Conservation (phyloP, 2,329 filamentous ascomycete species). For the Ophiostoma quercus region DNA sequence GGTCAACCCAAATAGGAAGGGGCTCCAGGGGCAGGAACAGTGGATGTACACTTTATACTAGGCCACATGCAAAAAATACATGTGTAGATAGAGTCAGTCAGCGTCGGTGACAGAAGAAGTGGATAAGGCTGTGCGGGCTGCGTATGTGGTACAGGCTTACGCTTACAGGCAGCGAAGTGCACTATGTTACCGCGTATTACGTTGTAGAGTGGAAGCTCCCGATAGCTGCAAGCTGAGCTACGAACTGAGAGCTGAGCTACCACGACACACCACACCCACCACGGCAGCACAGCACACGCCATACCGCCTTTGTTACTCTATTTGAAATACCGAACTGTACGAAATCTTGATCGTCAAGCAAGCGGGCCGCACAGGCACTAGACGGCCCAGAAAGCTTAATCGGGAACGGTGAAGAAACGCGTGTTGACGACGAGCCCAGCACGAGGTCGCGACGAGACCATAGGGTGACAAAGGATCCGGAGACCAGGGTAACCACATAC, state of each 20-base stretch:
- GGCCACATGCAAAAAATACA: not conserved
- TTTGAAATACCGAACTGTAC: slow-evolving; percentile 17
- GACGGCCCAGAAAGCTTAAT: slow-evolving; percentile 17
- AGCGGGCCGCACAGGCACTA: slow-evolving; percentile 20
- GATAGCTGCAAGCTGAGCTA: not conserved
- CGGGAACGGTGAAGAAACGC: slow-evolving; percentile 15
- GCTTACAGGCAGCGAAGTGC: not conserved
- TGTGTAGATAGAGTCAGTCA: not conserved
- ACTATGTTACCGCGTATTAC: slow-evolving; percentile 2
- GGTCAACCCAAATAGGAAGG: slow-evolving; percentile 26
- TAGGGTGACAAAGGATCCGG: not conserved
- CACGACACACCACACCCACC: slow-evolving; percentile 1
- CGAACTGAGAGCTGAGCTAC: not conserved
- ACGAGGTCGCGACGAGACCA: slow-evolving; percentile 3
- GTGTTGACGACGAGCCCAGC: not conserved
- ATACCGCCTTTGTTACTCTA: not conserved
- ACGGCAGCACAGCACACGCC: not conserved
- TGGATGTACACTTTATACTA: slow-evolving; percentile 9
- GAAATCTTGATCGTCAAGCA: slow-evolving; percentile 17
- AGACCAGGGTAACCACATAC: not conserved
- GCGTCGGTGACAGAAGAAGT: slow-evolving; percentile 10
- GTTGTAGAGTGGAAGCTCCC: not conserved
- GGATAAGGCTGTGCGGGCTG: not conserved
- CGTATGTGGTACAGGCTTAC: not conserved
- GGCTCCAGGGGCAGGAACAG: not conserved